Evolutionary conservation across 768 basidiomycete genomes (phyloP).

Genomic region (Amanita pallidorosea): DNA sequence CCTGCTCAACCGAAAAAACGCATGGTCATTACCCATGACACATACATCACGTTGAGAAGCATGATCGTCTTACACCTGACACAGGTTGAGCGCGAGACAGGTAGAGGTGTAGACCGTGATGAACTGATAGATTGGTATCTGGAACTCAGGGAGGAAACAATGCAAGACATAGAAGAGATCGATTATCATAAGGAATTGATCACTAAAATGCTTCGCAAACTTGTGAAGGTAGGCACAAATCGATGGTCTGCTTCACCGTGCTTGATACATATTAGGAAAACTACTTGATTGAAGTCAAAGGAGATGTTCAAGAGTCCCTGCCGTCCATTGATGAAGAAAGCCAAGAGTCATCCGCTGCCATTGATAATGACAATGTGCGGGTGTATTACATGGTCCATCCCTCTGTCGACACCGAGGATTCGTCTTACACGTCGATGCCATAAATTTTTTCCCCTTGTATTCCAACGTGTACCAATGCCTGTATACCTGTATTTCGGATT

Average conservation of each 20-base stretch:
- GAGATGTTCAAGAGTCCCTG: conserved; percentile 75
- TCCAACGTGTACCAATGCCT: not conserved
- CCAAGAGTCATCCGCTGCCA: conserved; percentile 35
- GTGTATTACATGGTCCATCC: conserved; percentile 90
- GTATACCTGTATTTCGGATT: not conserved
- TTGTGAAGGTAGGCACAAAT: conserved; percentile 66
- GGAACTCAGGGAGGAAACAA: conserved; percentile 75
- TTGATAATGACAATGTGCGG: conserved; percentile 48
- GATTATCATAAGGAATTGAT: conserved; percentile 89
- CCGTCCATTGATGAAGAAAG: conserved; percentile 55
- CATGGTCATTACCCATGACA: conserved; percentile 93
- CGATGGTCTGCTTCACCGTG: not conserved
- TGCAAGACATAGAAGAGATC: conserved; percentile 76
- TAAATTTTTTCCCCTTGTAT: conserved; percentile 6
- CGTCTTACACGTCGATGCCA: conserved; percentile 28
- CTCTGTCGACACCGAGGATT: conserved; percentile 64
- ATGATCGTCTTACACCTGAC: conserved; percentile 78
- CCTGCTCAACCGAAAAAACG: conserved; percentile 51
- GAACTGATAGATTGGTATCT: conserved; percentile 97
- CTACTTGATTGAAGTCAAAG: conserved; percentile 74
- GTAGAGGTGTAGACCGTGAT: conserved; percentile 73
- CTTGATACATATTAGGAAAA: conserved; percentile 46
- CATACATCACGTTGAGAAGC: conserved; percentile 84
- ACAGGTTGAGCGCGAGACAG: conserved; percentile 65
- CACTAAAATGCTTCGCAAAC: conserved; percentile 76